Evolutionary conservation across 1,284 basidiomycete species (phyloP).

Genomic region (Wallemia mellicola): DNA sequence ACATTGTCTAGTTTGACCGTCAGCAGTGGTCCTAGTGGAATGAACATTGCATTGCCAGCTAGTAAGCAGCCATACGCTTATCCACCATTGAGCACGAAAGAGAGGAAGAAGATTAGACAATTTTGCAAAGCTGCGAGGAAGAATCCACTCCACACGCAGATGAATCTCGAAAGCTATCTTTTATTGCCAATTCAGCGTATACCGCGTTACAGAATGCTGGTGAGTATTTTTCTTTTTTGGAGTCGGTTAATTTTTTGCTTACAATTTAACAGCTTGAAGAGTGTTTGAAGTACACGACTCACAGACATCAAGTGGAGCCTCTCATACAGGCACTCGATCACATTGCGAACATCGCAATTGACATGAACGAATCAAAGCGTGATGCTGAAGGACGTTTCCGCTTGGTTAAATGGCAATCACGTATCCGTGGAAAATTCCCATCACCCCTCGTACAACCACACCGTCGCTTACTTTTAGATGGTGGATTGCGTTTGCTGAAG

Average conservation of each 20-base stretch:
- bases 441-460: constrained; percentile 94
- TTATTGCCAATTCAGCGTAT: constrained; percentile 85
- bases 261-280: constrained; percentile 44
- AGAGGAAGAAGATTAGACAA: constrained; percentile 53
- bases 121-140: constrained; percentile 49
- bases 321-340: constrained; percentile 54
- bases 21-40: neutral
- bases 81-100: constrained; percentile 27
- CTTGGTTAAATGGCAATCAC: constrained; percentile 34
- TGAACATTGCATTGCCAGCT: neutral
- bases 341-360: constrained; percentile 56
- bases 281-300: constrained; percentile 50
- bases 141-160: constrained; percentile 72
- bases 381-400: constrained; percentile 67
- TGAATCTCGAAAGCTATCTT: constrained; percentile 81
- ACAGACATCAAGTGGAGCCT: constrained; percentile 35
- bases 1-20: neutral
- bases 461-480: constrained; percentile 70
- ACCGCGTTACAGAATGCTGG: constrained; percentile 74
- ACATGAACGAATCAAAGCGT: constrained; percentile 90
- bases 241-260: neutral
- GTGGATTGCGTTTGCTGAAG: constrained; percentile 44
- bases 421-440: constrained; percentile 68
- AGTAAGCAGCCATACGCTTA: constrained; percentile 4
- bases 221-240: constrained; percentile 17